phyloP scores from a whole-genome alignment of 1,284 basidiomycete genomes.

The Cryptococcus amylolentus region DNA sequence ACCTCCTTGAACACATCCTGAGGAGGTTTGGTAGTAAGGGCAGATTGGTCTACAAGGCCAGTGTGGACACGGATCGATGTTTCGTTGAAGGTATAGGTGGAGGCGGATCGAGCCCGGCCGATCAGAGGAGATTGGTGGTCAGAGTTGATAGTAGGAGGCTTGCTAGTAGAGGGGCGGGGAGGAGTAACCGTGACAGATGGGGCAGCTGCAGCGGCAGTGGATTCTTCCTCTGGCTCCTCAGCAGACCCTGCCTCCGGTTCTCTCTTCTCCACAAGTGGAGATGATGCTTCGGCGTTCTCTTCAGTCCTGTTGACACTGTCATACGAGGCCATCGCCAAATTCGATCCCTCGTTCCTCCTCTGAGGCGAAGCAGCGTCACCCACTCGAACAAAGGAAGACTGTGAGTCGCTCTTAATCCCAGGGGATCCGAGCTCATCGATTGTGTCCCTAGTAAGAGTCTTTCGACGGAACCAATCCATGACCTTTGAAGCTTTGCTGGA shows the following conservation, averaged over 20 bases:
- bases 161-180: neutral
- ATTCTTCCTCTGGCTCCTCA: constrained; percentile 2
- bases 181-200: constrained; percentile 20
- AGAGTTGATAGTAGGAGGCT: constrained; percentile 14
- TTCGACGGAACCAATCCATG: constrained; percentile 63
- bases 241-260: constrained; percentile 12
- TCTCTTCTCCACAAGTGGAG: constrained; percentile 8
- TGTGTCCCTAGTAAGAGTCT: constrained; percentile 52
- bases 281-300: too few relatives aligned
- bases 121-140: constrained; percentile 10
- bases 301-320: constrained; percentile 23
- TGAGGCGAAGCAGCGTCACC: constrained; percentile 12
- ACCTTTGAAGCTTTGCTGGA: constrained; percentile 58
- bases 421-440: constrained; percentile 26
- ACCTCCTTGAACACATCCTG: constrained; percentile 84
- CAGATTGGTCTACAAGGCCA: constrained; percentile 88
- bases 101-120: constrained; percentile 3
- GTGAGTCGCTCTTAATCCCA: constrained; percentile 25
- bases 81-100: constrained; percentile 42
- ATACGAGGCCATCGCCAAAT: constrained; percentile 27
- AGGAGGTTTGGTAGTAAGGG: constrained; percentile 78
- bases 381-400: constrained; percentile 32
- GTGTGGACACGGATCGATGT: constrained; percentile 76
- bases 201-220: constrained; percentile 1
- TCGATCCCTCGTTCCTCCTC: constrained; percentile 13